Conservation (phyloP, 164 flowering plant species). For the Magnolia sinica region DNA sequence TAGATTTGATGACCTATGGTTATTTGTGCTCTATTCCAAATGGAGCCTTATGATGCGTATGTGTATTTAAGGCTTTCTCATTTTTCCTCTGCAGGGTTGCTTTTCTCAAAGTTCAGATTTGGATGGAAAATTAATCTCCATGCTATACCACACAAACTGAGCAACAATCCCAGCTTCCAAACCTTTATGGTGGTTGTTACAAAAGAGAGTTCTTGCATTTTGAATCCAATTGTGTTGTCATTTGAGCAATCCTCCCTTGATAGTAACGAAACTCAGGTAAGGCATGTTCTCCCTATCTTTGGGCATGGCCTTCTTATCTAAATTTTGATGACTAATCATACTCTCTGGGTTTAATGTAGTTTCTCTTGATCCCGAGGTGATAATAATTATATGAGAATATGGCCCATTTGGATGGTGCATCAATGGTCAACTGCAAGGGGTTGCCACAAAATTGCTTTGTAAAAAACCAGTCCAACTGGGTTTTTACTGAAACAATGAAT, state of each 20-base stretch:
- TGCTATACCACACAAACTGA: slow-evolving; percentile 45
- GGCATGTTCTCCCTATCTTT: slow-evolving; percentile 1
- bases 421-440: no score
- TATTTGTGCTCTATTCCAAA: not conserved
- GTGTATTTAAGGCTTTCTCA: not conserved
- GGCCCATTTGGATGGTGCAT: not conserved
- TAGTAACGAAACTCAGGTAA: slow-evolving; percentile 53
- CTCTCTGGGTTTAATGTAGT: not conserved
- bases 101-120: slow-evolving; percentile 74
- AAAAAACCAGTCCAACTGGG: no score
- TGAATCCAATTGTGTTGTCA: slow-evolving; percentile 42
- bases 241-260: slow-evolving; percentile 39
- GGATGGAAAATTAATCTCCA: slow-evolving; percentile 78
- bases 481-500: no score
- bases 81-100: slow-evolving; percentile 48
- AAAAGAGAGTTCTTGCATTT: slow-evolving; percentile 42
- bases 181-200: slow-evolving; percentile 76
- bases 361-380: not conserved
- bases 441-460: no score
- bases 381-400: no score
- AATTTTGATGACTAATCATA: not conserved
- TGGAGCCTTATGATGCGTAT: not conserved
- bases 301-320: not conserved
- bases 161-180: slow-evolving; percentile 42
- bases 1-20: not conserved